These are phyloP conservation scores for Candida takata DNA, from an alignment of 805 yeast genomes.

Conservation along the genomic window DNA sequence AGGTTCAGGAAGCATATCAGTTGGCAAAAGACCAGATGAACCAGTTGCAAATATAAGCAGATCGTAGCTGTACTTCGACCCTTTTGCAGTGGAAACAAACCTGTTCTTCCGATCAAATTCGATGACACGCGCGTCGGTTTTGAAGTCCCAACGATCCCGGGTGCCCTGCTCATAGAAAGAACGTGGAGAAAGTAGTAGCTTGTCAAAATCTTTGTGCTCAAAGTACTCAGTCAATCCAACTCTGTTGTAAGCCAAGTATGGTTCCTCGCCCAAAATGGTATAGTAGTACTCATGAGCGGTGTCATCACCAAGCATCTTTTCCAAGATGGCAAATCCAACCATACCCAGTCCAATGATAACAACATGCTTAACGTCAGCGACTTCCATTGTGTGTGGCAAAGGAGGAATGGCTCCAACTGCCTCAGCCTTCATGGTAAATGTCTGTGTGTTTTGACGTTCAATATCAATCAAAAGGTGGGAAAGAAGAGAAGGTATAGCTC, in stretches of 20 bases:
- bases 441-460: not conserved
- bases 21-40: constrained; percentile 26
- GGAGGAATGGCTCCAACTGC: constrained; percentile 18
- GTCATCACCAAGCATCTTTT: constrained; percentile 28
- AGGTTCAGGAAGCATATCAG: constrained; percentile 19
- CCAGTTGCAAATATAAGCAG: constrained; percentile 28
- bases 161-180: constrained; percentile 22
- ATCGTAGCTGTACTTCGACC: constrained; percentile 20
- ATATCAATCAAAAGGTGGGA: no score
- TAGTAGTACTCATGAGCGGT: constrained; percentile 22
- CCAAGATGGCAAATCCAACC: constrained; percentile 30
- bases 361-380: no score
- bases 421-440: constrained; percentile 5
- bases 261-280: constrained; percentile 30
- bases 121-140: constrained; percentile 19
- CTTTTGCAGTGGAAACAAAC: constrained; percentile 13
- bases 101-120: constrained; percentile 13
- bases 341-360: constrained; percentile 32
- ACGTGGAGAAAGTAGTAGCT: constrained; percentile 22
- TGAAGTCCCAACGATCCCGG: constrained; percentile 21
- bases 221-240: constrained; percentile 30
- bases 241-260: constrained; percentile 30
- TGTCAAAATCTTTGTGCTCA: constrained; percentile 22
- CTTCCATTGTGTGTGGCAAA: constrained; percentile 8
- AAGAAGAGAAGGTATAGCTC: no score